A percentile compares a stretch with the other conserved stretches of the same genome.
phyloP scores from a whole-genome alignment of 495 filamentous ascomycete genomes.

The Cladorrhinum samala region DNA sequence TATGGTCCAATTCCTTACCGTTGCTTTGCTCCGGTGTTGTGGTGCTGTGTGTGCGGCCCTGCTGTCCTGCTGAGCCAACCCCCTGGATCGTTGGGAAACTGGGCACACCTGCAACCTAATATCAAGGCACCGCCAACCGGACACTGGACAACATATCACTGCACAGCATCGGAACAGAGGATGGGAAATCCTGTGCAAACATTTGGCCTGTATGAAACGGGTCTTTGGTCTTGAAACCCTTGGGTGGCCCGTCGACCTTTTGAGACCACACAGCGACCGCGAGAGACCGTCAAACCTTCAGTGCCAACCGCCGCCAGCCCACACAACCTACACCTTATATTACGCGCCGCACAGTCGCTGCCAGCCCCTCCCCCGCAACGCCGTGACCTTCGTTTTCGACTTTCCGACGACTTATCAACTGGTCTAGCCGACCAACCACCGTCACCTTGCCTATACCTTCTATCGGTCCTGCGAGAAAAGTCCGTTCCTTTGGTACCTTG shows the following conservation, averaged over 20 bases:
- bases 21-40: conserved; percentile 2
- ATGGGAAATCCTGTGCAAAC: conserved; percentile 12
- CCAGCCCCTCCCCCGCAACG: conserved; percentile 9
- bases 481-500: too few species aligned
- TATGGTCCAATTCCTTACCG: conserved; percentile 18
- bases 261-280: conserved; percentile 3
- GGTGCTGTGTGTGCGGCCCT: not conserved
- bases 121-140: too few species aligned
- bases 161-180: not conserved
- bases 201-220: conserved; percentile 13
- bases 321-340: conserved; percentile 22
- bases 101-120: too few species aligned
- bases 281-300: conserved; percentile 3
- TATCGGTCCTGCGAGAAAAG: too few species aligned
- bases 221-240: conserved; percentile 18
- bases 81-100: not conserved
- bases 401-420: conserved; percentile 2
- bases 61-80: not conserved
- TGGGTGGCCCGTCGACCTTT: conserved; percentile 11
- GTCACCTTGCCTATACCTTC: not conserved
- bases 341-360: conserved; percentile 19
- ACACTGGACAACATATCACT: not conserved
- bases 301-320: conserved; percentile 1
- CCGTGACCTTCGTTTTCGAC: conserved; percentile 3
- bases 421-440: not conserved